phyloP scores from a whole-genome alignment of 2,329 filamentous ascomycete species.

The Xenoacremonium recifei region DNA sequence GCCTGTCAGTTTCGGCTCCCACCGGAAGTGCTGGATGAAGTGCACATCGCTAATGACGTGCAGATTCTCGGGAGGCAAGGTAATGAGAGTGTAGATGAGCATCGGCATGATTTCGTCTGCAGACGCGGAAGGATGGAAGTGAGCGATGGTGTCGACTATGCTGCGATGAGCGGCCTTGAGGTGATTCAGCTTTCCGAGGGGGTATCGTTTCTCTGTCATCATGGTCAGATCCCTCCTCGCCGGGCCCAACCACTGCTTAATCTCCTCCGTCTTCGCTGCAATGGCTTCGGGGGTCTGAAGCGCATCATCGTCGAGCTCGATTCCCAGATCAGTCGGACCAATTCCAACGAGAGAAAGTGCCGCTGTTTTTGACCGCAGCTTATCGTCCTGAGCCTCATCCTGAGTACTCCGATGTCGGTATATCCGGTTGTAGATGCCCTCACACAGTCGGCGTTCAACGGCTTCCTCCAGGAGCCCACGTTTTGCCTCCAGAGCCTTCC shows the following conservation, averaged over 20 bases:
- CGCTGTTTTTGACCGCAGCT: constrained; percentile 89
- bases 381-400: constrained; percentile 93
- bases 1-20: constrained; percentile 81
- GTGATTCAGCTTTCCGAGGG: constrained; percentile 85
- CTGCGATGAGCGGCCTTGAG: constrained; percentile 87
- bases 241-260: constrained; percentile 68
- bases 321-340: constrained; percentile 77
- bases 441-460: constrained; percentile 81
- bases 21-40: constrained; percentile 90
- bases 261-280: constrained; percentile 62
- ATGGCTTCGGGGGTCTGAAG: constrained; percentile 56
- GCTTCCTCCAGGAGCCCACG: constrained; percentile 79
- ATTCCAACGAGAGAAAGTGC: constrained; percentile 90
- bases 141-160: constrained; percentile 81
- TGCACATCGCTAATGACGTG: constrained; percentile 92
- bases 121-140: constrained; percentile 75
- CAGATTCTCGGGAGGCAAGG: constrained; percentile 78
- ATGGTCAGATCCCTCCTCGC: constrained; percentile 68
- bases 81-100: constrained; percentile 93
- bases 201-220: constrained; percentile 87
- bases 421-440: constrained; percentile 81
- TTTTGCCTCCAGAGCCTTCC: constrained; percentile 77
- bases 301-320: constrained; percentile 64
- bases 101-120: constrained; percentile 97
- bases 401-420: constrained; percentile 90